A percentile compares a stretch with the other conserved stretches of the same genome.
Evolutionary conservation across 306 rosid species (phyloP).

Genomic region (Dryas alaskensis): DNA sequence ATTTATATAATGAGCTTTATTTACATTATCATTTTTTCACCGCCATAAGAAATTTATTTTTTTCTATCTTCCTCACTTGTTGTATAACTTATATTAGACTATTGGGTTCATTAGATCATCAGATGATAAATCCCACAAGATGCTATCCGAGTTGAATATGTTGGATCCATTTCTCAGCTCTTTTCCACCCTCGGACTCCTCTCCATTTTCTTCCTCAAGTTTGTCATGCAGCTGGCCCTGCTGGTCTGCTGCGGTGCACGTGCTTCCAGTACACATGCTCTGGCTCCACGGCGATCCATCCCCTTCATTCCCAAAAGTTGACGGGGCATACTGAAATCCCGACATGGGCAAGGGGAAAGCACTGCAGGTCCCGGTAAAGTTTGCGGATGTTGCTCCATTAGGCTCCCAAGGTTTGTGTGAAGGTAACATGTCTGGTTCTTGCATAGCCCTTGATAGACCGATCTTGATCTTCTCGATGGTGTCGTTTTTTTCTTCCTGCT

Average conservation of each 20-base stretch:
- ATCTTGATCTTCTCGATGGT: conserved; percentile 67
- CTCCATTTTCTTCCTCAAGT: conserved; percentile 55
- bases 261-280: conserved; percentile 78
- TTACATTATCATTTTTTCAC: conserved; percentile 52
- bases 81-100: conserved; percentile 41
- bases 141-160: conserved; percentile 71
- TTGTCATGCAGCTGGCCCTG: conserved; percentile 57
- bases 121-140: conserved; percentile 85
- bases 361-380: conserved; percentile 50
- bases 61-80: conserved; percentile 21
- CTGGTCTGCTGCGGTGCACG: conserved; percentile 68
- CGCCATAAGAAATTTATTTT: conserved; percentile 39
- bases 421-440: conserved; percentile 55
- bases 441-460: conserved; percentile 66
- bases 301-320: conserved; percentile 54
- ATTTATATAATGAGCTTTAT: conserved; percentile 58
- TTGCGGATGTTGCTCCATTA: conserved; percentile 41
- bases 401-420: conserved; percentile 64
- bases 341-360: conserved; percentile 52
- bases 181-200: conserved; percentile 53
- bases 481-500: conserved; percentile 51
- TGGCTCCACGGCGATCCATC: conserved; percentile 83
- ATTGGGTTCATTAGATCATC: conserved; percentile 74
- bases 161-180: conserved; percentile 61
- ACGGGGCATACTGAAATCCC: conserved; percentile 52